Percentiles rank a stretch among this genome's conserved stretches.
Evolutionary conservation across 129 eudicot genomes (phyloP).

Genomic region (Scalesia atractyloides): DNA sequence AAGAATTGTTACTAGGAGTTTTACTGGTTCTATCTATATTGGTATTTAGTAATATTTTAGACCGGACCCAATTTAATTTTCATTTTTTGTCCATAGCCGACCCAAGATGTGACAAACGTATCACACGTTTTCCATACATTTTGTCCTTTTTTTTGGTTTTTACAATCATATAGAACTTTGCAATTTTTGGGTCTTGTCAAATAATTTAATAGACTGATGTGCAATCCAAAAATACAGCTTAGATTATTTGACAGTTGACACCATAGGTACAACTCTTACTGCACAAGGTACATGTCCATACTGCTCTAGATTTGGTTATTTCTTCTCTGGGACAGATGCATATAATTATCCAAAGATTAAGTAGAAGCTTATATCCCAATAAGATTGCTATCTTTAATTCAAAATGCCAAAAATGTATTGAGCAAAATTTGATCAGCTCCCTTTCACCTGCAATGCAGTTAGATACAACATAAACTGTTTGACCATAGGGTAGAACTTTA

Average conservation of each 20-base stretch:
- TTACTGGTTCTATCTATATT: too few relatives aligned
- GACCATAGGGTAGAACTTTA: background rate
- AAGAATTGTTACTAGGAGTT: too few relatives aligned
- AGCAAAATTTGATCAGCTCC: constrained; percentile 18
- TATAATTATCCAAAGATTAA: too few relatives aligned
- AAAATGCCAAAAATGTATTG: constrained; percentile 18
- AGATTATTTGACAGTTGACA: background rate
- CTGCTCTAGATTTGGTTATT: background rate
- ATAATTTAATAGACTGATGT: background rate
- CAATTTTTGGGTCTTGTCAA: background rate
- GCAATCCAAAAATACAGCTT: constrained; percentile 13
- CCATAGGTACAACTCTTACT: constrained; percentile 1
- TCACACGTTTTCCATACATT: too few relatives aligned
- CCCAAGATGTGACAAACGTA: too few relatives aligned
- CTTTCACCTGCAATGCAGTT: constrained; percentile 29
- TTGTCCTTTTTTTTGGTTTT: background rate
- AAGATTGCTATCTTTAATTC: background rate
- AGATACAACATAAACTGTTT: constrained; percentile 3
- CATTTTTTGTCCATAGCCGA: too few relatives aligned
- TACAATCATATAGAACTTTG: background rate
- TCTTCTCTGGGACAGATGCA: background rate
- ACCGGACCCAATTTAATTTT: too few relatives aligned
- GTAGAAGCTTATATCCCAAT: constrained; percentile 4
- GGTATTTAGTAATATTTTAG: too few relatives aligned
- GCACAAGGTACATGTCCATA: background rate